A percentile compares a stretch with the other conserved stretches of the same genome.
These are phyloP conservation scores for Ilex paraguariensis DNA, from an alignment of 305 asterid species.

Conservation along the genomic window DNA sequence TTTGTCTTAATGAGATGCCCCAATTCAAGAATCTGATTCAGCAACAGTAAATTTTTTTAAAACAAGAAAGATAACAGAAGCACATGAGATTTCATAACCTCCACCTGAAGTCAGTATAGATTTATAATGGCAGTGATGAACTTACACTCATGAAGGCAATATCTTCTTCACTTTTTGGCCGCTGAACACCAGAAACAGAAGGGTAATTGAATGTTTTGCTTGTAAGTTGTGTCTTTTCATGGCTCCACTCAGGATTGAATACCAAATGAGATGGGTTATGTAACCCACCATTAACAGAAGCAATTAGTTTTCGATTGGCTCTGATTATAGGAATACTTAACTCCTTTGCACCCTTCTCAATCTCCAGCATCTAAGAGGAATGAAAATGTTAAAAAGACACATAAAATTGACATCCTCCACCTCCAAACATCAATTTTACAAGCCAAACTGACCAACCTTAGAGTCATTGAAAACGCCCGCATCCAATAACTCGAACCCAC, in stretches of 20 bases:
- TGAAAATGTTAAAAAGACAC: background rate
- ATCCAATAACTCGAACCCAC: constrained; percentile 54
- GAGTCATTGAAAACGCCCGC: constrained; percentile 56
- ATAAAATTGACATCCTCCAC: background rate
- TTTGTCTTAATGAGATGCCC: constrained; percentile 70
- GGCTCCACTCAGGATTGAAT: constrained; percentile 55
- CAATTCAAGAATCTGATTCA: constrained; percentile 68
- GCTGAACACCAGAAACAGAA: constrained; percentile 31
- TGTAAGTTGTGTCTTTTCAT: constrained; percentile 18
- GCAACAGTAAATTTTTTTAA: constrained; percentile 1
- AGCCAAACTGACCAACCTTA: constrained; percentile 36
- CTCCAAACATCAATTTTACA: background rate
- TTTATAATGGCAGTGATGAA: background rate
- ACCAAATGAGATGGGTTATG: constrained; percentile 58
- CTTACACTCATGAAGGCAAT: constrained; percentile 89
- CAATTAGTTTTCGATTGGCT: constrained; percentile 60
- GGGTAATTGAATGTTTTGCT: constrained; percentile 44
- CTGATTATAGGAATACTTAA: constrained; percentile 54
- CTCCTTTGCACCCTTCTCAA: constrained; percentile 67
- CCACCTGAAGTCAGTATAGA: too few species aligned
- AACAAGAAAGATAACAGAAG: background rate
- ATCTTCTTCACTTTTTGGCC: constrained; percentile 66
- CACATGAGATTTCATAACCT: too few species aligned
- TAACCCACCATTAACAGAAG: constrained; percentile 79
- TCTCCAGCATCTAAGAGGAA: constrained; percentile 54